Conservation (phyloP, 441 rosid genomes). For the Pelargonium exstipulatum region DNA sequence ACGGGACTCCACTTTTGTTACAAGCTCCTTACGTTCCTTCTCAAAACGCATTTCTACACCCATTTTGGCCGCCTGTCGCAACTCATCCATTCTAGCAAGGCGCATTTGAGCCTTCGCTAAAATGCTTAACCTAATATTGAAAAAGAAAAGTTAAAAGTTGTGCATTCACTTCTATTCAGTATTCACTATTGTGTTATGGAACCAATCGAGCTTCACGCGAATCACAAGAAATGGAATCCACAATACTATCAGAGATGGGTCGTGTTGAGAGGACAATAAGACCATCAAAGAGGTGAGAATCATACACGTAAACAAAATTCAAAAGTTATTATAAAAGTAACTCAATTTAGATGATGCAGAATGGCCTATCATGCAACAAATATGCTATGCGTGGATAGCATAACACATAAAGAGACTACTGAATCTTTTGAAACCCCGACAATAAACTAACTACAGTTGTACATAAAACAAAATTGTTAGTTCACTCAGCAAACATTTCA, state of each 20-base stretch:
- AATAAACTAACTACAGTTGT: not conserved
- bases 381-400: not conserved
- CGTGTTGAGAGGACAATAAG: not conserved
- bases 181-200: too few relatives aligned
- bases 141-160: not conserved
- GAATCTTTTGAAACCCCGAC: not conserved
- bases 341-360: not conserved
- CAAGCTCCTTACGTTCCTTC: slow-evolving; percentile 81
- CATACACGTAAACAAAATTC: not conserved
- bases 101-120: slow-evolving; percentile 79
- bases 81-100: slow-evolving; percentile 73
- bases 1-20: slow-evolving; percentile 66
- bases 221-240: not conserved
- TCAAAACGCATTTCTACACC: slow-evolving; percentile 71
- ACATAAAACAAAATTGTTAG: slow-evolving; percentile 1
- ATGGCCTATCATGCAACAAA: not conserved
- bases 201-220: not conserved
- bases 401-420: not conserved
- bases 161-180: not conserved
- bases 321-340: not conserved
- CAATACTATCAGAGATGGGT: not conserved
- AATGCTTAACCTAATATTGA: slow-evolving; percentile 54
- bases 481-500: slow-evolving; percentile 1
- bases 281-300: not conserved
- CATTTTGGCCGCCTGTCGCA: slow-evolving; percentile 85